Conservation (phyloP, 192 early-diverging fungal species). For the Jimgerdemannia lactiflua region DNA sequence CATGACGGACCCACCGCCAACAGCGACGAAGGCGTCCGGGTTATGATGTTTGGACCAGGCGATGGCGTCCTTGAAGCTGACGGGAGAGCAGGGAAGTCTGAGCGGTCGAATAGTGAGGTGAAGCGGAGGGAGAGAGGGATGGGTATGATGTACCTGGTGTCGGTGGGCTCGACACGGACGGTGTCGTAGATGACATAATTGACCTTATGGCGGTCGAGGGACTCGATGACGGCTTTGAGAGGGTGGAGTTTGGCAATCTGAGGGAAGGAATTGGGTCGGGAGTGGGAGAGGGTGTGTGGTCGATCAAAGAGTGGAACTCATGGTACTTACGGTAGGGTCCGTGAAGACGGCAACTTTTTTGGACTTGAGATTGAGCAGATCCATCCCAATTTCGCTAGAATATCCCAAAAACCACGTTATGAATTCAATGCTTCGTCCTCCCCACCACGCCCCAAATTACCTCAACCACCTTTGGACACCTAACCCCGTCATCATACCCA, state of each 20-base stretch:
- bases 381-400: slow-evolving; percentile 77
- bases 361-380: slow-evolving; percentile 73
- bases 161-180: slow-evolving; percentile 83
- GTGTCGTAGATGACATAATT: slow-evolving; percentile 72
- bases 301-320: background rate
- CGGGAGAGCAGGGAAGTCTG: background rate
- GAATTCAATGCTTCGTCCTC: background rate
- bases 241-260: slow-evolving; percentile 72
- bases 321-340: slow-evolving; percentile 58
- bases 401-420: background rate
- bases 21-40: slow-evolving; percentile 86
- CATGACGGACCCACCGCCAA: slow-evolving; percentile 89
- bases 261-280: background rate
- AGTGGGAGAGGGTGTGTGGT: background rate
- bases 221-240: slow-evolving; percentile 71
- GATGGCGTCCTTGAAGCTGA: slow-evolving; percentile 80
- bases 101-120: background rate
- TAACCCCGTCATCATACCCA: no score
- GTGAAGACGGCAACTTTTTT: slow-evolving; percentile 87
- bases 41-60: slow-evolving; percentile 67
- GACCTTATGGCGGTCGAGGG: slow-evolving; percentile 66
- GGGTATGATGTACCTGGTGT: slow-evolving; percentile 37
- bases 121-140: background rate
- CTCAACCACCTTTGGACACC: no score
- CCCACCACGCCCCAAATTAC: no score